These are phyloP conservation scores for Phytophthora palmivora DNA, from an alignment of 352 stramenopile species.

Conservation along the genomic window DNA sequence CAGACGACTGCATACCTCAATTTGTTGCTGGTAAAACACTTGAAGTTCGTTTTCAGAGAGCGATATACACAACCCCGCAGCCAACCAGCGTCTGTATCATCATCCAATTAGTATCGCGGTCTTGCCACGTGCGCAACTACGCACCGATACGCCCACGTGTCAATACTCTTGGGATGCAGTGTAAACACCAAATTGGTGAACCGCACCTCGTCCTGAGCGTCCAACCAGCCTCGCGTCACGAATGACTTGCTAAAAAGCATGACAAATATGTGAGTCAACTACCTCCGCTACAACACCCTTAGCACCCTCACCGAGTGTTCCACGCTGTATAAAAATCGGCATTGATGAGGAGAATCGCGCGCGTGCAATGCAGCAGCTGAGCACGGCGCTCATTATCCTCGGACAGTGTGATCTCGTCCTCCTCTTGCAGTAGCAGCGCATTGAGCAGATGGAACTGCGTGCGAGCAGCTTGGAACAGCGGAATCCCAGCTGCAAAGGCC, in stretches of 20 bases:
- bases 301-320: conserved; percentile 67
- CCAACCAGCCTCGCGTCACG: conserved; percentile 49
- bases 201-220: conserved; percentile 51
- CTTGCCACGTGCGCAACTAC: too few species aligned
- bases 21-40: conserved; percentile 58
- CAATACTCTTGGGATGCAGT: conserved; percentile 86
- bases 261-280: too few species aligned
- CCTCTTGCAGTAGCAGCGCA: conserved; percentile 26
- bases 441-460: conserved; percentile 63
- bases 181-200: conserved; percentile 82
- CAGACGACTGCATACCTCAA: conserved; percentile 55
- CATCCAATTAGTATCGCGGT: too few species aligned
- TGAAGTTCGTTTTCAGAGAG: conserved; percentile 28
- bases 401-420: conserved; percentile 4
- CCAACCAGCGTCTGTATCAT: conserved; percentile 56
- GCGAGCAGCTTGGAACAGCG: conserved; percentile 64
- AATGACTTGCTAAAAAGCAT: conserved; percentile 77
- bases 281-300: neutral
- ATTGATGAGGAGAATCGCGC: conserved; percentile 75
- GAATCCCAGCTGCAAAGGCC: conserved; percentile 53
- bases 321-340: conserved; percentile 89
- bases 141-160: conserved; percentile 86
- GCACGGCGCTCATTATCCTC: conserved; percentile 12
- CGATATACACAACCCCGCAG: conserved; percentile 40
- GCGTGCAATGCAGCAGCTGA: conserved; percentile 60